phyloP scores from a whole-genome alignment of 352 stramenopile genomes.

The Pythium diclinum region DNA sequence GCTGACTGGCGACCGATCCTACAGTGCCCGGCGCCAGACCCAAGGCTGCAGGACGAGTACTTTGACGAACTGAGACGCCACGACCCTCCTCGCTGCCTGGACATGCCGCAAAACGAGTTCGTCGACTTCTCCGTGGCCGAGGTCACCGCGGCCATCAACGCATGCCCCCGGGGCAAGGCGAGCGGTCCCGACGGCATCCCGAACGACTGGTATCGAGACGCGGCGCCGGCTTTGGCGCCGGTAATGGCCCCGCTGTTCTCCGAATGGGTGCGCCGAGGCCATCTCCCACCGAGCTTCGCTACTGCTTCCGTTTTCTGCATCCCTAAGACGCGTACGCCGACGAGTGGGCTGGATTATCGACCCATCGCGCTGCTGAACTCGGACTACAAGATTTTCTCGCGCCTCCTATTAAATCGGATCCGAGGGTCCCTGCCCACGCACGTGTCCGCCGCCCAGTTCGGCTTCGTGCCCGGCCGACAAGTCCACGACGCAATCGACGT shows the following conservation, averaged over 20 bases:
- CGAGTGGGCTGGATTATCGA: constrained; percentile 7
- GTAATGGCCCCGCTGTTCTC: not conserved
- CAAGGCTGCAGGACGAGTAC: not conserved
- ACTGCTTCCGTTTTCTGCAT: constrained; percentile 6
- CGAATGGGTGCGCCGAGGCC: not conserved
- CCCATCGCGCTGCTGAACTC: constrained; percentile 10
- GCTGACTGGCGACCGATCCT: too few relatives aligned
- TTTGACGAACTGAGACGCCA: too few relatives aligned
- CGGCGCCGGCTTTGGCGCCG: not conserved
- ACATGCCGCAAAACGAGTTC: not conserved
- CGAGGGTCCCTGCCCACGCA: not conserved
- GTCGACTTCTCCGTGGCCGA: not conserved
- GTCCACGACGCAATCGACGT: constrained; percentile 18
- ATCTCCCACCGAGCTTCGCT: constrained; percentile 1
- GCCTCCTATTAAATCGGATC: not conserved
- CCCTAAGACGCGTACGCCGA: not conserved
- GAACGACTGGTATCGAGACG: constrained; percentile 14
- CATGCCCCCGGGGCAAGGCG: constrained; percentile 7
- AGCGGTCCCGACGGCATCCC: constrained; percentile 10
- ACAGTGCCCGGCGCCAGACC: not conserved
- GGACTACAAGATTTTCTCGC: constrained; percentile 19
- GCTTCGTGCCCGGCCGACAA: constrained; percentile 5
- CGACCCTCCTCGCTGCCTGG: too few relatives aligned
- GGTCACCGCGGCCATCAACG: not conserved
- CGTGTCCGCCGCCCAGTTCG: constrained; percentile 5